phyloP scores from a whole-genome alignment of 148 eudicot species.

The Persicaria maculosa region DNA sequence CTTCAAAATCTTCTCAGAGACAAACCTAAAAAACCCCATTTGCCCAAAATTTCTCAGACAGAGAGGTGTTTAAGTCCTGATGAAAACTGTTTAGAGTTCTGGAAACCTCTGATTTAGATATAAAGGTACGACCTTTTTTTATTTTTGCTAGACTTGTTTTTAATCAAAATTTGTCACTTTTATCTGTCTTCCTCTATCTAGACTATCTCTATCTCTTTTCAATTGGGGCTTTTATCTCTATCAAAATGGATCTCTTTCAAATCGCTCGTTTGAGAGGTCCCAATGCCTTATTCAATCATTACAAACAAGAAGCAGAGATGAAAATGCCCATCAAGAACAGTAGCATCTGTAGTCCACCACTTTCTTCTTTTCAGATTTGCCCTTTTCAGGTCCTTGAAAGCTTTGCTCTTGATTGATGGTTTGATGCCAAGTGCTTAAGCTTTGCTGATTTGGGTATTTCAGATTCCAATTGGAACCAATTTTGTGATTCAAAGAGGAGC shows the following conservation, averaged over 20 bases:
- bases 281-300: constrained; percentile 25
- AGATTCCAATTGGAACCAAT: not conserved
- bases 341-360: not conserved
- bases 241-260: constrained; percentile 35
- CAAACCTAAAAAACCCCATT: not conserved
- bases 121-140: constrained; percentile 28
- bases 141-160: constrained; percentile 10
- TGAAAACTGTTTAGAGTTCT: constrained; percentile 1
- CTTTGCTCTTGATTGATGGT: not conserved
- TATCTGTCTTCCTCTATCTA: not conserved
- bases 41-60: constrained; percentile 11
- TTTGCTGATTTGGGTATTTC: constrained; percentile 12
- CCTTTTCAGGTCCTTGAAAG: not conserved
- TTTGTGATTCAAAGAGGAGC: not conserved
- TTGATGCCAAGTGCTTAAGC: constrained; percentile 1
- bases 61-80: constrained; percentile 9
- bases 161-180: constrained; percentile 14
- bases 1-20: constrained; percentile 1
- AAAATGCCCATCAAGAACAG: constrained; percentile 12
- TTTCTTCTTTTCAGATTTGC: constrained; percentile 7
- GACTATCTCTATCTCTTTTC: constrained; percentile 16
- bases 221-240: not conserved
- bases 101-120: constrained; percentile 13
- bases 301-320: constrained; percentile 11
- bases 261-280: constrained; percentile 18